Conservation (phyloP, 225 moss, liverwort and hornwort genomes). For the Bryum argenteum region DNA sequence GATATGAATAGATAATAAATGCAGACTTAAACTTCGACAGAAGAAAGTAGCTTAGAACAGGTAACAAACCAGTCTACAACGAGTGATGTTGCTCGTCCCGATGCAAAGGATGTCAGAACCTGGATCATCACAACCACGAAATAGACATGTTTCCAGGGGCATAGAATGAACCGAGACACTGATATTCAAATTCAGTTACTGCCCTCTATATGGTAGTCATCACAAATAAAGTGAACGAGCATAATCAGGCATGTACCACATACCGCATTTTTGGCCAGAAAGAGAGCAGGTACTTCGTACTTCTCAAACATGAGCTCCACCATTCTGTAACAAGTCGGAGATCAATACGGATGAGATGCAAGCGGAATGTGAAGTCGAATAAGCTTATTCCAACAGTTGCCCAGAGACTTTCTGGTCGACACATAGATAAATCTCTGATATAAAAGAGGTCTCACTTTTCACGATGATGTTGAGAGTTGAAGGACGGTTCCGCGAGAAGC, state of each 20-base stretch:
- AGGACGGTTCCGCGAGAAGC: slow-evolving; percentile 90
- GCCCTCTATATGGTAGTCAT: neutral
- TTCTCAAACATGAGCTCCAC: slow-evolving; percentile 99
- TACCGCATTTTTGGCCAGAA: slow-evolving; percentile 96
- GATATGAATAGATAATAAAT: neutral
- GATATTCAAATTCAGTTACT: slow-evolving; percentile 2
- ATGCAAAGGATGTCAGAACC: slow-evolving; percentile 94
- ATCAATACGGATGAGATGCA: slow-evolving; percentile 8
- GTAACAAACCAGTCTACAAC: slow-evolving; percentile 93
- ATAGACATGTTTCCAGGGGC: slow-evolving; percentile 2
- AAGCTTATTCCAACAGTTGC: neutral
- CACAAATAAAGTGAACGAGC: slow-evolving; percentile 6
- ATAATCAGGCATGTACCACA: slow-evolving; percentile 20
- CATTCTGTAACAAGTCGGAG: slow-evolving; percentile 46
- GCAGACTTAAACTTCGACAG: neutral
- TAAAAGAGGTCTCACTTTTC: slow-evolving; percentile 64
- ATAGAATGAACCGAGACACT: slow-evolving; percentile 6
- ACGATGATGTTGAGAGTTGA: slow-evolving; percentile 83
- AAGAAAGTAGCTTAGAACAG: slow-evolving; percentile 28
- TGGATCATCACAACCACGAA: slow-evolving; percentile 39
- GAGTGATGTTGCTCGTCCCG: slow-evolving; percentile 91
- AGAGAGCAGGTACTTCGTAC: slow-evolving; percentile 81
- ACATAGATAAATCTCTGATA: neutral
- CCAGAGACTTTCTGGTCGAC: neutral
- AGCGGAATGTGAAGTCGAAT: neutral